These are phyloP conservation scores for Ceriops zippeliana DNA, from an alignment of 345 rosid genomes.

Conservation along the genomic window DNA sequence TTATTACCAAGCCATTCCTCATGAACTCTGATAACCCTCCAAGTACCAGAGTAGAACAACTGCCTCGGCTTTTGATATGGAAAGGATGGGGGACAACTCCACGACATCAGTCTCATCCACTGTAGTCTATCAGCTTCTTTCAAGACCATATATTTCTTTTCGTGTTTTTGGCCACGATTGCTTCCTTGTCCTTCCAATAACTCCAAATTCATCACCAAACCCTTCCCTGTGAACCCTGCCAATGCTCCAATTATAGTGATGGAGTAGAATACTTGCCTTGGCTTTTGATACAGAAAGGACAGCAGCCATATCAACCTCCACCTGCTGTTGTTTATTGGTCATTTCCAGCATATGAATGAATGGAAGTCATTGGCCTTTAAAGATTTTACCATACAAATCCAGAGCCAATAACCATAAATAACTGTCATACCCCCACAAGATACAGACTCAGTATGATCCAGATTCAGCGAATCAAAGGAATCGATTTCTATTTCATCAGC, in stretches of 20 bases:
- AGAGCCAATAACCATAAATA: conserved; percentile 16
- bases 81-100: no score
- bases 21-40: no score
- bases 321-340: neutral
- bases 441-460: conserved; percentile 19
- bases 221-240: conserved; percentile 11
- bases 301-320: conserved; percentile 5
- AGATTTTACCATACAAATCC: conserved; percentile 19
- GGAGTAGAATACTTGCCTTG: conserved; percentile 21
- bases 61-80: no score
- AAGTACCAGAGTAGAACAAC: no score
- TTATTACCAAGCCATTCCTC: no score
- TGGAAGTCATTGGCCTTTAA: conserved; percentile 21
- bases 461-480: conserved; percentile 35
- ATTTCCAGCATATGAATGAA: conserved; percentile 24
- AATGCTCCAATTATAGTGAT: conserved; percentile 15
- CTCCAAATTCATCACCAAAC: conserved; percentile 22
- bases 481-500: conserved; percentile 22
- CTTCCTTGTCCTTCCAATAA: no score
- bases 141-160: no score
- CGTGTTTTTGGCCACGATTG: no score
- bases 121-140: no score
- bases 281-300: conserved; percentile 14
- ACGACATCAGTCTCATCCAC: no score
- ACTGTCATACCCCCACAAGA: conserved; percentile 26